These are phyloP conservation scores for Sporothrix mexicana DNA, from an alignment of 2,329 filamentous ascomycete species.

Conservation along the genomic window DNA sequence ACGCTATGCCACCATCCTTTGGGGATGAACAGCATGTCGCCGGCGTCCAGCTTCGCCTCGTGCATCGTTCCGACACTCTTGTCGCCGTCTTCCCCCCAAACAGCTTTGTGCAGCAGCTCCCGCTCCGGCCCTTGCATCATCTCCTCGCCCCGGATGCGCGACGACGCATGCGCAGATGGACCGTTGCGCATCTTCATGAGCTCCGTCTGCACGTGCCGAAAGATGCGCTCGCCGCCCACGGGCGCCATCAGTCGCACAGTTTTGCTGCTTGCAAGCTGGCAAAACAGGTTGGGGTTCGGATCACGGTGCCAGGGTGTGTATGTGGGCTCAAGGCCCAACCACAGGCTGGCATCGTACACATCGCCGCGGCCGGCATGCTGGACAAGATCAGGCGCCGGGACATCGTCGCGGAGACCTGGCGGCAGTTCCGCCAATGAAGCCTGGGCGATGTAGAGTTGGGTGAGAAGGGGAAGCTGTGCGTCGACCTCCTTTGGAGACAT, in stretches of 20 bases:
- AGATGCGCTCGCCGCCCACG: conserved; percentile 66
- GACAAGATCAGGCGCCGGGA: conserved; percentile 72
- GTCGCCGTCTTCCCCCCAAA: conserved; percentile 63
- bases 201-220: conserved; percentile 55
- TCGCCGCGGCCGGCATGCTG: conserved; percentile 64
- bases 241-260: conserved; percentile 73
- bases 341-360: conserved; percentile 84
- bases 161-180: conserved; percentile 33
- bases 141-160: conserved; percentile 73
- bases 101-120: conserved; percentile 65
- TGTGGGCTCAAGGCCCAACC: conserved; percentile 85
- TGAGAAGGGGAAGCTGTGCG: conserved; percentile 36
- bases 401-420: conserved; percentile 61
- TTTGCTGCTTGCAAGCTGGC: conserved; percentile 79
- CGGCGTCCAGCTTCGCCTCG: conserved; percentile 65
- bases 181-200: conserved; percentile 44
- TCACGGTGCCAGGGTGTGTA: conserved; percentile 91
- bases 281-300: conserved; percentile 91
- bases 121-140: conserved; percentile 90
- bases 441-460: conserved; percentile 84
- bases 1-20: conserved; percentile 89
- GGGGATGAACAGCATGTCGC: conserved; percentile 79
- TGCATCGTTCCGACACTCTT: conserved; percentile 42
- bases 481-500: not conserved
- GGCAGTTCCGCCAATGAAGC: conserved; percentile 75